Percentiles rank a stretch among this genome's conserved stretches.
These are phyloP conservation scores for Hyaloscypha bicolor DNA, from an alignment of 495 filamentous ascomycete genomes.

Conservation along the genomic window DNA sequence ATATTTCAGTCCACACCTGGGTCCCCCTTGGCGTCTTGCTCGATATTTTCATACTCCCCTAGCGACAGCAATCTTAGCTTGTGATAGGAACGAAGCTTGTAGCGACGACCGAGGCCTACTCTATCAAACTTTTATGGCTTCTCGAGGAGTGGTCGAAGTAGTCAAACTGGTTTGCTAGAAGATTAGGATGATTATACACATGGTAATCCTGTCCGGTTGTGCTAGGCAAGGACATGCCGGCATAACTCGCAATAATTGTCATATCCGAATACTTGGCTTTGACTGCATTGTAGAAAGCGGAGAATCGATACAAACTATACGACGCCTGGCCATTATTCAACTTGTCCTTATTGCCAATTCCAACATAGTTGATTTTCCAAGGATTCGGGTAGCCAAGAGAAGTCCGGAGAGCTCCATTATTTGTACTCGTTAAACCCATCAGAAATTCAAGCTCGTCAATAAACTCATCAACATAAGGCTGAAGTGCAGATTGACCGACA, in stretches of 20 bases:
- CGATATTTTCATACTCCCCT: no score
- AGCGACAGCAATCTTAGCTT: no score
- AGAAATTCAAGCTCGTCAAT: no score
- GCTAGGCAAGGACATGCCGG: conserved; percentile 3
- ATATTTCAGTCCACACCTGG: not conserved
- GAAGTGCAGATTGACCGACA: no score
- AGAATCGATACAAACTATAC: conserved; percentile 48
- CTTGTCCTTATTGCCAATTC: conserved; percentile 57
- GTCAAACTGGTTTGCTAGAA: conserved; percentile 49
- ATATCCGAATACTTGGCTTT: conserved; percentile 48
- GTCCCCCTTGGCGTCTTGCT: no score
- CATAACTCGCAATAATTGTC: conserved; percentile 47
- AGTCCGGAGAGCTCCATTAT: conserved; percentile 17
- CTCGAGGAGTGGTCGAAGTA: not conserved
- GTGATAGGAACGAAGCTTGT: no score
- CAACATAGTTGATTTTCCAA: conserved; percentile 14
- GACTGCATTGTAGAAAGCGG: conserved; percentile 52
- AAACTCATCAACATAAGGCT: no score
- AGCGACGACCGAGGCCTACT: no score
- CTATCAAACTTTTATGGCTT: no score
- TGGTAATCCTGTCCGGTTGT: conserved; percentile 15
- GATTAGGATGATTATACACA: conserved; percentile 43
- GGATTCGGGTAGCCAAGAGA: conserved; percentile 16
- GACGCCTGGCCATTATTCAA: conserved; percentile 37
- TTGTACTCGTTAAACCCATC: conserved; percentile 10